These are phyloP conservation scores for Thermomucor indicae-seudaticae DNA, from an alignment of 371 early-diverging fungal species.

Conservation along the genomic window DNA sequence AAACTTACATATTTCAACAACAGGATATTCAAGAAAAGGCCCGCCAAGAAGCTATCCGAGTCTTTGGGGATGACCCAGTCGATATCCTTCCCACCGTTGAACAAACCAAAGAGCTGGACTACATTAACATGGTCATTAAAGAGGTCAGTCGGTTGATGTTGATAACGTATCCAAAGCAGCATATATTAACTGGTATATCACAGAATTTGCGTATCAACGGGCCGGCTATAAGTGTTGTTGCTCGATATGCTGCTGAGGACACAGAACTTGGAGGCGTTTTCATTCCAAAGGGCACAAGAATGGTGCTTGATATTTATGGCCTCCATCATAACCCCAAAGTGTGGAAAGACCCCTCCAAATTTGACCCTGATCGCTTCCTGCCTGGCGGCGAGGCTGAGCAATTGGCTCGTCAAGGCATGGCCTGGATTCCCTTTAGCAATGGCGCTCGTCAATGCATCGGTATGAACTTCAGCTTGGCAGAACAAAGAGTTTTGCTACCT, in stretches of 20 bases:
- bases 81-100: slow-evolving; percentile 33
- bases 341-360: slow-evolving; percentile 16
- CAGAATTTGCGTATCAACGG: slow-evolving; percentile 7
- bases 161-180: not conserved
- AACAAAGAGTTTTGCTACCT: slow-evolving; percentile 29
- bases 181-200: not conserved
- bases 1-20: not conserved
- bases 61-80: slow-evolving; percentile 45
- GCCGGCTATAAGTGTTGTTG: slow-evolving; percentile 3
- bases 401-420: not conserved
- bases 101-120: slow-evolving; percentile 10
- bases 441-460: slow-evolving; percentile 46
- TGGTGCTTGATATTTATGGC: slow-evolving; percentile 8
- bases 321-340: slow-evolving; percentile 14
- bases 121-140: slow-evolving; percentile 16
- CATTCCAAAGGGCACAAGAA: slow-evolving; percentile 14
- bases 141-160: slow-evolving; percentile 6
- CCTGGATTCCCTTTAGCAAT: slow-evolving; percentile 13
- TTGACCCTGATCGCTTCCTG: slow-evolving; percentile 17
- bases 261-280: slow-evolving; percentile 8
- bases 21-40: slow-evolving; percentile 47
- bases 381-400: slow-evolving; percentile 7
- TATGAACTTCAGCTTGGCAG: slow-evolving; percentile 21
- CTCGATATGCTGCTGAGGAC: slow-evolving; percentile 11
- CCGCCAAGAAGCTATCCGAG: slow-evolving; percentile 40